Base-by-base conservation (phyloP, 2,329 filamentous ascomycete genomes). In the Rutstroemia sp. region DNA sequence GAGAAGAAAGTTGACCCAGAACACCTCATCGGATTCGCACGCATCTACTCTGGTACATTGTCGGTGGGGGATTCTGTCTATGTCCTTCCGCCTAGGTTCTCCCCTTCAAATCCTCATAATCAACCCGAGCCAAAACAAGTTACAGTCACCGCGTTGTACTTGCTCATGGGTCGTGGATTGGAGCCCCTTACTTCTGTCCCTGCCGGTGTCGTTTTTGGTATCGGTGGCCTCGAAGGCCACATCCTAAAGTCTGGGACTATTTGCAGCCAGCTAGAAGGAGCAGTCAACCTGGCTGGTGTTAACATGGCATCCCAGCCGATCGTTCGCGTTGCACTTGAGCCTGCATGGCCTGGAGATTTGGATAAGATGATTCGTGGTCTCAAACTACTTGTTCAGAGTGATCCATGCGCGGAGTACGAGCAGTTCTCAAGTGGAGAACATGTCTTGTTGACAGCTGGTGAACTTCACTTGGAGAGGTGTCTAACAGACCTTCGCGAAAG, bases 171-270 rank as follows among this genome's bases (percentile, higher is more conserved):
- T 30, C 82, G 92, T 57, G 87, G 87, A 57, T 76, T 99, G 4
- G 92, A 97, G 68, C 80, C 86, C 1, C 80, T 99, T 0, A 80
- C 83, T 16, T 87, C 87, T 0, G 92, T 97, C 0, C 92, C 92
- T 5, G 92, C 94, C 0, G 94, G 94, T 45, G 92, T 95, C 7
- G 88, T 99, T 4, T 97, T 99, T 68, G 94, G 94, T 23, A 94
- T 99, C 54, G 90, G 87, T 34, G 94, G 94, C 2, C 81, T 99
- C 1, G 92, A 94, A 67, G 92, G 92, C 16, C 87, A 92, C 59
- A 87, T 99, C n/a, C 78, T 99, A 54, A 99, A 99, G 71, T 95
- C 91, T 1, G 94, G 92, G 12, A 99, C 94, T 0, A 77, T 99
- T 3, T 96, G 91, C 74, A 95, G 89, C 61, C 87, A 88, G 61